Percentiles rank a stretch among this genome's conserved stretches.
Evolutionary conservation across 192 early-diverging fungal species (phyloP).

Genomic region (Pilaira anomala): DNA sequence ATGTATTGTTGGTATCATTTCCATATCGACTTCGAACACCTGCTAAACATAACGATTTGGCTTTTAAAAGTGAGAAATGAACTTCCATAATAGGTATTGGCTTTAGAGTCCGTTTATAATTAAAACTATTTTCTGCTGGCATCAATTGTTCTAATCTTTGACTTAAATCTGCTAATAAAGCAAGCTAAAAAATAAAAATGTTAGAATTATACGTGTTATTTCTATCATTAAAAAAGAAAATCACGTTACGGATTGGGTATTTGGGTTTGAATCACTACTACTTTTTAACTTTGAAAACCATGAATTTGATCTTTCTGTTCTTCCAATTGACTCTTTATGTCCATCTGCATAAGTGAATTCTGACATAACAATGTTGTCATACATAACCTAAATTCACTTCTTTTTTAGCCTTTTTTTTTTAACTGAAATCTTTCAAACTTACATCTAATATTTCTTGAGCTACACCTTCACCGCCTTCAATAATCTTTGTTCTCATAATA

Average conservation of each 20-base stretch:
- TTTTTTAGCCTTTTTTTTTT: conserved; percentile 14
- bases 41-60: conserved; percentile 31
- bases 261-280: conserved; percentile 12
- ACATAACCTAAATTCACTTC: conserved; percentile 42
- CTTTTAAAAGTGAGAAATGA: conserved; percentile 29
- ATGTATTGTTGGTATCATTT: conserved; percentile 1
- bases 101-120: conserved; percentile 26
- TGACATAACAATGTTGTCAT: conserved; percentile 54
- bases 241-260: conserved; percentile 2
- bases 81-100: conserved; percentile 21
- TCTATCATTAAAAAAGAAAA: not conserved
- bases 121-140: conserved; percentile 34
- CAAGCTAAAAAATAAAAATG: not conserved
- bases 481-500: conserved; percentile 62
- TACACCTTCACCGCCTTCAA: conserved; percentile 63
- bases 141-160: conserved; percentile 31
- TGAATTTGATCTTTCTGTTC: conserved; percentile 32
- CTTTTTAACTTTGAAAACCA: conserved; percentile 31
- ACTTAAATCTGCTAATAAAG: conserved; percentile 18
- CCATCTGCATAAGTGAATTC: conserved; percentile 56
- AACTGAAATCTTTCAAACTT: conserved; percentile 27
- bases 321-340: conserved; percentile 37
- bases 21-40: conserved; percentile 30
- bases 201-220: not conserved
- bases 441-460: conserved; percentile 73